Conservation (phyloP, 768 basidiomycete species). For the Fomitopsis serialis region DNA sequence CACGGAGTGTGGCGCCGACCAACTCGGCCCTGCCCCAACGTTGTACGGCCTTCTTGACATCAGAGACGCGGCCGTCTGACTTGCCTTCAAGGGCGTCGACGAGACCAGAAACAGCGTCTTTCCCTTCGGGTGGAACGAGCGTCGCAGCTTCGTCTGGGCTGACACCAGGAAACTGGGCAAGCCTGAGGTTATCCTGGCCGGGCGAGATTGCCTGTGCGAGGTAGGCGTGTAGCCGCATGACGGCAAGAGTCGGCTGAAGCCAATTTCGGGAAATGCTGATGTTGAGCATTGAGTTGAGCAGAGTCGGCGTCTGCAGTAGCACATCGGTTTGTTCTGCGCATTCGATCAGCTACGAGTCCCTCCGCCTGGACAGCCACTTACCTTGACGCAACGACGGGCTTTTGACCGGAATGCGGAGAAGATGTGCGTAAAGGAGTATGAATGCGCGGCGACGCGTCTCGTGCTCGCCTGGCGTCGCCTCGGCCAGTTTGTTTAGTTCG, state of each 20-base stretch:
- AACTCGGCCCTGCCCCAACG: slow-evolving; percentile 76
- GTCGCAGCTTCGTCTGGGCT: slow-evolving; percentile 42
- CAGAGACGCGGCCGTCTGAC: slow-evolving; percentile 40
- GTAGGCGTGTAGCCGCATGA: slow-evolving; percentile 80
- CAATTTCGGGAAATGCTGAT: slow-evolving; percentile 85
- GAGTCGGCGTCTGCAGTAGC: slow-evolving; percentile 63
- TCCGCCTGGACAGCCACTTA: slow-evolving; percentile 30
- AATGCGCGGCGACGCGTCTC: slow-evolving; percentile 50
- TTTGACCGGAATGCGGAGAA: slow-evolving; percentile 59
- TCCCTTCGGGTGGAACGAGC: slow-evolving; percentile 24
- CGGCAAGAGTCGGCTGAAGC: slow-evolving; percentile 71
- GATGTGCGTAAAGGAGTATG: slow-evolving; percentile 77
- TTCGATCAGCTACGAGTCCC: not conserved
- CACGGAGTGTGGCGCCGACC: slow-evolving; percentile 81
- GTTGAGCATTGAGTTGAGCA: slow-evolving; percentile 77
- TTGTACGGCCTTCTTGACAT: slow-evolving; percentile 60
- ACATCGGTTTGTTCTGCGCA: slow-evolving; percentile 62
- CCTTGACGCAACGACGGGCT: slow-evolving; percentile 56
- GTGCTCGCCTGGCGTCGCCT: slow-evolving; percentile 24
- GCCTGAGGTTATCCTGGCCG: slow-evolving; percentile 34
- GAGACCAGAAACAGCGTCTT: slow-evolving; percentile 37
- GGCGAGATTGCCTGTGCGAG: slow-evolving; percentile 80
- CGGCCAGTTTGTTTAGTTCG: slow-evolving; percentile 38
- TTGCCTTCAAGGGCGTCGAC: slow-evolving; percentile 46
- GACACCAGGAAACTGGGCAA: slow-evolving; percentile 80